These are phyloP conservation scores for Termitomyces sp. DNA, from an alignment of 768 basidiomycete species.

Conservation along the genomic window DNA sequence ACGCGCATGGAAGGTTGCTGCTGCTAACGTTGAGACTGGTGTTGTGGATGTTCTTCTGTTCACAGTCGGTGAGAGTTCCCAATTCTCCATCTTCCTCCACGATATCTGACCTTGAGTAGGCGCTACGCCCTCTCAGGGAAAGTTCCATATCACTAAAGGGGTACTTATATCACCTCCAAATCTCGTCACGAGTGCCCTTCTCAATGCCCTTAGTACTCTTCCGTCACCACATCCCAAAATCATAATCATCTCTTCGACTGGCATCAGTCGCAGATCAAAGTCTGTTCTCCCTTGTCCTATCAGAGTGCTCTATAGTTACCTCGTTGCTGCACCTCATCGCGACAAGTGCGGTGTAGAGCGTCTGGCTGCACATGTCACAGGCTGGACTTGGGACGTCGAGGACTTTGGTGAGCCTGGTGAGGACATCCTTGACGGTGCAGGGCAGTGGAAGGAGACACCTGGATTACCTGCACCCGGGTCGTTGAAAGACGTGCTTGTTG, in stretches of 20 bases:
- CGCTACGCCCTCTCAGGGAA: background rate
- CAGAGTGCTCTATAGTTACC: conserved; percentile 41
- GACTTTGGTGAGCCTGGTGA: conserved; percentile 31
- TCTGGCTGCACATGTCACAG: conserved; percentile 39
- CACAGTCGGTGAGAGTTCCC: conserved; percentile 43
- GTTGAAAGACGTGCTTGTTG: conserved; percentile 39
- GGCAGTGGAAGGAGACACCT: conserved; percentile 35
- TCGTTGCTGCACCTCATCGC: conserved; percentile 40
- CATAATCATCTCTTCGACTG: conserved; percentile 47
- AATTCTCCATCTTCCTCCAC: background rate
- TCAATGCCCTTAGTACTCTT: conserved; percentile 51
- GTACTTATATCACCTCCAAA: conserved; percentile 42
- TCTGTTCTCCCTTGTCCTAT: conserved; percentile 39
- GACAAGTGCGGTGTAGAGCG: conserved; percentile 63
- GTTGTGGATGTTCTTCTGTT: conserved; percentile 53
- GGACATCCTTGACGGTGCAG: conserved; percentile 34
- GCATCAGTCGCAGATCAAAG: conserved; percentile 42
- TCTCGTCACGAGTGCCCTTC: conserved; percentile 50
- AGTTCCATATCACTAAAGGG: conserved; percentile 43
- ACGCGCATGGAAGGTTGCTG: conserved; percentile 44
- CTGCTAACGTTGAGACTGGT: conserved; percentile 18
- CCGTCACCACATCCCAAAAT: conserved; percentile 39
- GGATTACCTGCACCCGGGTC: conserved; percentile 38
- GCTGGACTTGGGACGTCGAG: conserved; percentile 40
- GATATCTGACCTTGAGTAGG: background rate